phyloP scores from a whole-genome alignment of 2,329 filamentous ascomycete genomes.

The Monilinia fructigena region DNA sequence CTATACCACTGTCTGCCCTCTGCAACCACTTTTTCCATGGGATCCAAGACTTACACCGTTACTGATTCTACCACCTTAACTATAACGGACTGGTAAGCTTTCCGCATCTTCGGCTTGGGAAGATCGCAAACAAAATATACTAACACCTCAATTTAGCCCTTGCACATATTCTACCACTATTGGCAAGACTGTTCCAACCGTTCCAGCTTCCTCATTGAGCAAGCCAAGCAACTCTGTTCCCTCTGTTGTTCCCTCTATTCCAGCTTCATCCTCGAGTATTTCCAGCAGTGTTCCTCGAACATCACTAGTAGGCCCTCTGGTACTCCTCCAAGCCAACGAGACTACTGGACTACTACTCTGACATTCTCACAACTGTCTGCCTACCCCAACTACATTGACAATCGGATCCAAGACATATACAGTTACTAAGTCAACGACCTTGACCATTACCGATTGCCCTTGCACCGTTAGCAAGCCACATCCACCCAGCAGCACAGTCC shows the following conservation, averaged over 20 bases:
- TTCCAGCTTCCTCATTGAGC: constrained; percentile 3
- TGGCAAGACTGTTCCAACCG: neutral
- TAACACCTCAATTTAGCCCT: constrained; percentile 13
- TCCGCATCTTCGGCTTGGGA: neutral
- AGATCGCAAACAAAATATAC: neutral
- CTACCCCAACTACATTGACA: constrained; percentile 43
- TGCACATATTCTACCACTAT: constrained; percentile 23
- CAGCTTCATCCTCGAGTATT: constrained; percentile 14
- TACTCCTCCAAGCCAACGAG: too few species aligned
- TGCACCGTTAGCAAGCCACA: constrained; percentile 40
- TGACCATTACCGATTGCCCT: constrained; percentile 50
- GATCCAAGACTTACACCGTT: constrained; percentile 54
- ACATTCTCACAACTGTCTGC: constrained; percentile 22
- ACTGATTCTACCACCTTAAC: constrained; percentile 54
- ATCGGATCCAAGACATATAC: constrained; percentile 50
- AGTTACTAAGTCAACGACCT: constrained; percentile 56
- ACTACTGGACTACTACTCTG: constrained; percentile 23
- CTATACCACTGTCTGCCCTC: constrained; percentile 44
- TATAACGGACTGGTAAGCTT: constrained; percentile 44
- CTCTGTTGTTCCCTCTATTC: neutral
- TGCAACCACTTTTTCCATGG: constrained; percentile 45
- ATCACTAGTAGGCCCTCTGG: neutral
- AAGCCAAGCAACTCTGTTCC: neutral
- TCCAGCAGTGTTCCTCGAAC: neutral
- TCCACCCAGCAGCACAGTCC: constrained; percentile 7